These are phyloP conservation scores for Trichoderma breve DNA, from an alignment of 2,329 filamentous ascomycete species.

Conservation along the genomic window DNA sequence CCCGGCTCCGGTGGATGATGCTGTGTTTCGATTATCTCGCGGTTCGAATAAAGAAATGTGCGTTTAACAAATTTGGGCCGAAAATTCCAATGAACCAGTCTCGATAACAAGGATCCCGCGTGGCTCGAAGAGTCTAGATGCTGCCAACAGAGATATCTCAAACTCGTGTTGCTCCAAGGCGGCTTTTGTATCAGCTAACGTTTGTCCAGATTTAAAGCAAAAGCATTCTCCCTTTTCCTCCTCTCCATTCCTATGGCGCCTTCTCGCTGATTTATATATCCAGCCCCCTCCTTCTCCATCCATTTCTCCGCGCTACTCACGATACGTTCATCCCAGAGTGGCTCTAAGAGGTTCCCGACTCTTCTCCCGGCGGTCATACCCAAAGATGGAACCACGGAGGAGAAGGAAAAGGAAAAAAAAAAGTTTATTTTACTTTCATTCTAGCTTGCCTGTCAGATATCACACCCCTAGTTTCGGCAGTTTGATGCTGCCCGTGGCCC, in stretches of 20 bases:
- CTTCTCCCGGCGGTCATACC: not conserved
- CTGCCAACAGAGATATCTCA: not conserved
- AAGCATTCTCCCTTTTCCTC: not conserved
- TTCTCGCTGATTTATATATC: not conserved
- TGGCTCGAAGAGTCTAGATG: not conserved
- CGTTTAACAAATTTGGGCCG: not conserved
- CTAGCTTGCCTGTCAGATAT: not conserved
- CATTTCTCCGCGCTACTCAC: not conserved
- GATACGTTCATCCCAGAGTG: not conserved
- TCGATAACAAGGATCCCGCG: not conserved
- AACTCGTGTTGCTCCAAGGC: not conserved
- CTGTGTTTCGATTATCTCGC: not conserved
- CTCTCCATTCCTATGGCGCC: not conserved
- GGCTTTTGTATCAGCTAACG: not conserved
- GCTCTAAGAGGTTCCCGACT: not conserved
- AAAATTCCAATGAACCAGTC: not conserved
- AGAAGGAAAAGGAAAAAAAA: not conserved
- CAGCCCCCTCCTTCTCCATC: not conserved
- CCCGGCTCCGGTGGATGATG: not conserved
- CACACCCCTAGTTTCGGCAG: not conserved
- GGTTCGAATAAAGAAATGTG: not conserved
- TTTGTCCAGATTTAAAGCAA: not conserved
- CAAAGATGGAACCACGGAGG: not conserved
- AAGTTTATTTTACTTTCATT: not conserved
- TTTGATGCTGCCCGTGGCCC: not conserved